These are phyloP conservation scores for Thalassiosira exigua DNA, from an alignment of 352 stramenopile species.

Conservation along the genomic window DNA sequence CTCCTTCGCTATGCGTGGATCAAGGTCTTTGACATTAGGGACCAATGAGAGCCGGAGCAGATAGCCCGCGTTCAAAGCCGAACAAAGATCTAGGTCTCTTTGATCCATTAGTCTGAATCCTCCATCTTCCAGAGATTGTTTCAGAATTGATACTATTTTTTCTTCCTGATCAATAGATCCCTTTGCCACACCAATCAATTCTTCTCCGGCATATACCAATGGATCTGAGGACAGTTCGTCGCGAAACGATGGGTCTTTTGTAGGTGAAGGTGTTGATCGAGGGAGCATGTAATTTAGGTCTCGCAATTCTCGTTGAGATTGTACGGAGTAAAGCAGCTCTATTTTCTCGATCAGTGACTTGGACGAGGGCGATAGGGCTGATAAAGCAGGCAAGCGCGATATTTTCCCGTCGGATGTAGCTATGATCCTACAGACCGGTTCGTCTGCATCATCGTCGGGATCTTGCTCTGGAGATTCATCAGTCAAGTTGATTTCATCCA, in stretches of 20 bases:
- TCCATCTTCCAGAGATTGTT: constrained; percentile 76
- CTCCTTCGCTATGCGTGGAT: constrained; percentile 65
- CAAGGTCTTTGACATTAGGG: constrained; percentile 70
- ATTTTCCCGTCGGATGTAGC: constrained; percentile 58
- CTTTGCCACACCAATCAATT: not conserved
- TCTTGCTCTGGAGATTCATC: constrained; percentile 1
- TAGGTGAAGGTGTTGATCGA: too few species aligned
- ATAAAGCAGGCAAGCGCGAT: constrained; percentile 14
- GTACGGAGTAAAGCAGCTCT: constrained; percentile 44
- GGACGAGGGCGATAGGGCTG: constrained; percentile 39
- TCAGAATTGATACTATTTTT: constrained; percentile 50
- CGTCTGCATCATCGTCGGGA: constrained; percentile 13
- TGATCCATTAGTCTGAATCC: constrained; percentile 73
- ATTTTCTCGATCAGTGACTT: constrained; percentile 46
- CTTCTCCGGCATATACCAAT: not conserved
- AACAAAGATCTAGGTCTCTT: constrained; percentile 80
- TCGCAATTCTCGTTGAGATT: constrained; percentile 47
- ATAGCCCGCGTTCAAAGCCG: constrained; percentile 81
- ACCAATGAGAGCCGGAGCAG: constrained; percentile 78
- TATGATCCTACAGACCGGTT: constrained; percentile 44
- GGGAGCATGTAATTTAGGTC: constrained; percentile 37
- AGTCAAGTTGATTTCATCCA: too few species aligned
- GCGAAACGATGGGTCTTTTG: too few species aligned
- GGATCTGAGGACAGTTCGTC: constrained; percentile 18
- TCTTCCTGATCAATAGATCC: constrained; percentile 23